Evolutionary conservation across 148 eudicot genomes (phyloP), one percentile per base, ranked within the genome.

Genomic region (Tetragonia tetragonoides): DNA sequence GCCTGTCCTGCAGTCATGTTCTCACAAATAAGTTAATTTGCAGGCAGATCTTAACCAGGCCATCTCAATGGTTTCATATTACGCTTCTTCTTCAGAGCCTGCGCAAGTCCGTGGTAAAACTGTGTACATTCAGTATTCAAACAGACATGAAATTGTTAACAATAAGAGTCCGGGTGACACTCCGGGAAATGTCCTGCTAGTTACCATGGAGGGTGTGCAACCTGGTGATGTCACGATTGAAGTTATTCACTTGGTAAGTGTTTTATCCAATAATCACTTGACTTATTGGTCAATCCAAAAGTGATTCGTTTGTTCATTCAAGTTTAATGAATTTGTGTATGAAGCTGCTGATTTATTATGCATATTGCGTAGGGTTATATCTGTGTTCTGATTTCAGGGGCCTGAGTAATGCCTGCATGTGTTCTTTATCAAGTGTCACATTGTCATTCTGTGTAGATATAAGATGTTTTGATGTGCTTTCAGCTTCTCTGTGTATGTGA

Each of bases 1-100:
- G 7, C 66, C 53, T 53, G 15, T 7, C 4, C 37, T 78, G 21
- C 39, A 60, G 63, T 77, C 49, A 75, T 70, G 65, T 37, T 34
- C 68, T 65, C 42, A 49, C 21, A 28, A 68, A 2, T 40, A 37
- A 53, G 17, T 59, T 9, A 18, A 37, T 17, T 51, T 83, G 77
- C 87, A 89, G 95, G 88, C 75, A 1, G 95, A 91, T 6, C 83
- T 86, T 57, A 91, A 91, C 81, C 92, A 91, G 83, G 95, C 95
- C 21, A 91, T 91, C 62, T 82, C 82, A 20, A 91, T 91, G 95
- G 86, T 89, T 57, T 80, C 91, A 9, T 91, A 91, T 75, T 89
- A 85, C 77, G 92, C 95, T 24, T 89, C 92, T 40, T 88, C 92
- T 8, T 84, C 90, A 21, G 95, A 91, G 44, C 92, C 95, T 53